A percentile compares a stretch with the other conserved stretches of the same genome.
These are phyloP conservation scores for Pestalotiopsis sp. DNA, from an alignment of 2,329 filamentous ascomycete species.

Conservation along the genomic window DNA sequence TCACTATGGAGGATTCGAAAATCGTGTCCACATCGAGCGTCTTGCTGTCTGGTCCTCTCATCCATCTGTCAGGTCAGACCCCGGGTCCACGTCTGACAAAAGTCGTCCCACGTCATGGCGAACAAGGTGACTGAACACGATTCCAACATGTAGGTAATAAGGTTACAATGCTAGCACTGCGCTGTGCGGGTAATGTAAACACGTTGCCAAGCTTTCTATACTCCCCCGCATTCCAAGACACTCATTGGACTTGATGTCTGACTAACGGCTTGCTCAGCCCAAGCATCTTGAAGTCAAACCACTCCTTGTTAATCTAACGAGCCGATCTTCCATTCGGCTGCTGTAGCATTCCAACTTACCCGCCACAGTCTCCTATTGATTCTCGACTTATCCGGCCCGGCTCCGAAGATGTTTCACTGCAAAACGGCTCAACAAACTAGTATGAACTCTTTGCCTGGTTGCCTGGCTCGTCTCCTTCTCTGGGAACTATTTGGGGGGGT, in stretches of 20 bases:
- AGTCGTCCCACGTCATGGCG: background rate
- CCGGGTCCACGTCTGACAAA: too few species aligned
- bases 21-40: background rate
- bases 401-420: background rate
- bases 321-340: background rate
- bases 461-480: background rate
- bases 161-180: background rate
- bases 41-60: background rate
- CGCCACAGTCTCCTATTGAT: background rate
- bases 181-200: background rate
- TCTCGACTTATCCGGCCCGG: background rate
- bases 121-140: background rate
- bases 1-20: background rate
- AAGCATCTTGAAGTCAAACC: background rate
- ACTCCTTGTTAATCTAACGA: background rate
- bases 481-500: background rate
- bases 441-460: background rate
- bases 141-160: too few species aligned
- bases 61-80: background rate
- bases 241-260: background rate
- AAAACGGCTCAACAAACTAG: background rate
- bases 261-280: background rate
- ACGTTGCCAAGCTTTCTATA: slow-evolving; percentile 7
- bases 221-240: background rate
- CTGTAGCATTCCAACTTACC: background rate